Evolutionary conservation across 2,329 filamentous ascomycete species (phyloP).

Genomic region (Fusarium sp.): DNA sequence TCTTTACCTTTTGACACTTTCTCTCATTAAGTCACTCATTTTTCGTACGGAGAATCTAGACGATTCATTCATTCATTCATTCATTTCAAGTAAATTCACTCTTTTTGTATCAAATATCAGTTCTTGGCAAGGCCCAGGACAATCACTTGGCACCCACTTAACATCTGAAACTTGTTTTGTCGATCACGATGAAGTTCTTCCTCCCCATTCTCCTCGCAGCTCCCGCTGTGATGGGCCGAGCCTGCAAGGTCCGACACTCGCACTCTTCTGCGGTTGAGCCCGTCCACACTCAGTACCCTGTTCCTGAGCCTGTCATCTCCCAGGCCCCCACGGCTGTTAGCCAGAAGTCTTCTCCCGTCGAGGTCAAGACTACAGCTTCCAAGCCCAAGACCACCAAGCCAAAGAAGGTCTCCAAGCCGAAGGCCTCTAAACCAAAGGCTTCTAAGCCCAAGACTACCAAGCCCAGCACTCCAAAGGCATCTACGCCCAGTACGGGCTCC

Average conservation of each 20-base stretch:
- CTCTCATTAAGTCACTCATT: conserved; percentile 27
- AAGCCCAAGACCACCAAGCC: not conserved
- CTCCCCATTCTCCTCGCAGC: conserved; percentile 36
- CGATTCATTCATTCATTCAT: conserved; percentile 14
- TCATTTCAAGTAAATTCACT: conserved; percentile 11
- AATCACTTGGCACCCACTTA: not conserved
- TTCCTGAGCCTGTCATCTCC: not conserved
- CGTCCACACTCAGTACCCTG: conserved; percentile 3
- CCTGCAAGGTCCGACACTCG: conserved; percentile 29
- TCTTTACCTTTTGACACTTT: not conserved
- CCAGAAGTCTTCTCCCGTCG: conserved; percentile 1
- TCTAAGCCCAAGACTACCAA: not conserved
- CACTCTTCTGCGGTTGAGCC: conserved; percentile 4
- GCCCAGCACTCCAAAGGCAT: not conserved
- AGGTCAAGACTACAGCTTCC: not conserved
- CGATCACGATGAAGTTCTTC: conserved; percentile 39
- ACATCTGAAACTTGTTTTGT: conserved; percentile 15
- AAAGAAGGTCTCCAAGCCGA: not conserved
- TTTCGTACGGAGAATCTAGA: not conserved
- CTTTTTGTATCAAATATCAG: not conserved
- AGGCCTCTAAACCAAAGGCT: not conserved
- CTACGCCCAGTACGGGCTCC: not conserved
- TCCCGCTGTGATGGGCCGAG: conserved; percentile 41
- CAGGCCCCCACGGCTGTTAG: not conserved
- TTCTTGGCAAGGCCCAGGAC: conserved; percentile 32